phyloP scores from a whole-genome alignment of 2,329 filamentous ascomycete genomes.

The Aspergillus sp. region DNA sequence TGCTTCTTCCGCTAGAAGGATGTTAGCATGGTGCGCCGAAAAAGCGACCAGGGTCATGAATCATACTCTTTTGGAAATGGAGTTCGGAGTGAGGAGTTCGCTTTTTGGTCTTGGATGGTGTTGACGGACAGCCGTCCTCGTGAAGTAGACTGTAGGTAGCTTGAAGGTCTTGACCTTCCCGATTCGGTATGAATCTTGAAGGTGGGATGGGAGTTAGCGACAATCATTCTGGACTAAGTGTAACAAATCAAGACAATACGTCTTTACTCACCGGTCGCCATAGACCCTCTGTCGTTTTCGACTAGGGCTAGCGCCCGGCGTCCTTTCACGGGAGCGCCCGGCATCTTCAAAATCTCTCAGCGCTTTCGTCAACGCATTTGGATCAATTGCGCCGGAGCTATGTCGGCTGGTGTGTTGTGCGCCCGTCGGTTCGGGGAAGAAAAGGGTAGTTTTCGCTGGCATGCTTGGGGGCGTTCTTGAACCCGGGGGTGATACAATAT shows the following conservation, averaged over 20 bases:
- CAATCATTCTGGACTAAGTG: not conserved
- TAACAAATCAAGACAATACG: not conserved
- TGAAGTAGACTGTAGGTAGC: constrained; percentile 90
- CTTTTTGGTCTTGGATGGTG: constrained; percentile 81
- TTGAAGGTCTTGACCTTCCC: constrained; percentile 87
- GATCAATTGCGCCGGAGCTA: constrained; percentile 56
- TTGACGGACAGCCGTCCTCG: constrained; percentile 89
- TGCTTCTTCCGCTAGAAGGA: constrained; percentile 74
- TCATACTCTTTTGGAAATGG: constrained; percentile 87
- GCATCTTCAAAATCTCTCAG: constrained; percentile 62
- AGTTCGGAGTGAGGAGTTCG: constrained; percentile 85
- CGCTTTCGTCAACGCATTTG: constrained; percentile 60
- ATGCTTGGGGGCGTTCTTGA: constrained; percentile 62
- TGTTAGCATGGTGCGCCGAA: constrained; percentile 11
- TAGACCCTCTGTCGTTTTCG: constrained; percentile 68
- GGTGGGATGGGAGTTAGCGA: constrained; percentile 18
- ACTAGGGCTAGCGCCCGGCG: constrained; percentile 65
- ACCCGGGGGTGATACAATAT: constrained; percentile 52
- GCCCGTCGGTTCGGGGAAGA: constrained; percentile 31
- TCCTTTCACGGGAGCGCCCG: constrained; percentile 59
- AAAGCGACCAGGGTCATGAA: not conserved
- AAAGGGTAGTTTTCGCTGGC: constrained; percentile 47
- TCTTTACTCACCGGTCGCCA: constrained; percentile 56
- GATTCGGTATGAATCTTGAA: constrained; percentile 86
- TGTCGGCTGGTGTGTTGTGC: constrained; percentile 28